Percentiles rank a stretch among this genome's conserved stretches.
phyloP scores from a whole-genome alignment of 352 stramenopile genomes.

The Aphanomyces cochlioides region DNA sequence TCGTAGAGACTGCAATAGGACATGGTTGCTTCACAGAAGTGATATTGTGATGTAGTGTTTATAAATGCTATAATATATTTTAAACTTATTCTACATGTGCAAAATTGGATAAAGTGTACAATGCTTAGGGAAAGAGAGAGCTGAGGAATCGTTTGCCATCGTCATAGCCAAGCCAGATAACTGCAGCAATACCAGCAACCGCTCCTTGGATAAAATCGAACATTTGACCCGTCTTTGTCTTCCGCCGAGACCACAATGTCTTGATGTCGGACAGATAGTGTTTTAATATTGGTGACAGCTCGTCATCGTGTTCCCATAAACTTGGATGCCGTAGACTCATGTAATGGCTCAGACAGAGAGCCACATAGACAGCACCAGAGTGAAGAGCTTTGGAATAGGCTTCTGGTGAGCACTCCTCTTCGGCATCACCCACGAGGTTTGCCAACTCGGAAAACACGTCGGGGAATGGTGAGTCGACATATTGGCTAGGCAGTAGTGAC shows the following conservation, averaged over 20 bases:
- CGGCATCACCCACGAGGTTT: conserved; percentile 12
- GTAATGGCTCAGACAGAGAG: conserved; percentile 16
- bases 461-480: conserved; percentile 10
- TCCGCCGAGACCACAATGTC: conserved; percentile 7
- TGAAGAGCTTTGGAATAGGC: background rate
- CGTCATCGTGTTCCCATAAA: conserved; percentile 19
- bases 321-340: conserved; percentile 20
- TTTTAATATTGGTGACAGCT: conserved; percentile 11
- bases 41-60: no score
- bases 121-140: background rate
- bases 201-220: conserved; percentile 13
- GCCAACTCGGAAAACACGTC: conserved; percentile 12
- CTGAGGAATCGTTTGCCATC: conserved; percentile 24
- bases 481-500: conserved; percentile 18
- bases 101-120: background rate
- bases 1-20: no score
- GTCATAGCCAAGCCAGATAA: conserved; percentile 22
- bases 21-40: no score
- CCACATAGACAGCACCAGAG: conserved; percentile 3
- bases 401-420: conserved; percentile 18
- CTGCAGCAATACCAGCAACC: conserved; percentile 5
- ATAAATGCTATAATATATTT: conserved; percentile 4
- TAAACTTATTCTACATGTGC: conserved; percentile 8
- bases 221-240: conserved; percentile 14
- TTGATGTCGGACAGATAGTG: conserved; percentile 26